Base-by-base conservation (phyloP, 1,139 yeast genomes). In the Zygotorulaspora mrakii region DNA sequence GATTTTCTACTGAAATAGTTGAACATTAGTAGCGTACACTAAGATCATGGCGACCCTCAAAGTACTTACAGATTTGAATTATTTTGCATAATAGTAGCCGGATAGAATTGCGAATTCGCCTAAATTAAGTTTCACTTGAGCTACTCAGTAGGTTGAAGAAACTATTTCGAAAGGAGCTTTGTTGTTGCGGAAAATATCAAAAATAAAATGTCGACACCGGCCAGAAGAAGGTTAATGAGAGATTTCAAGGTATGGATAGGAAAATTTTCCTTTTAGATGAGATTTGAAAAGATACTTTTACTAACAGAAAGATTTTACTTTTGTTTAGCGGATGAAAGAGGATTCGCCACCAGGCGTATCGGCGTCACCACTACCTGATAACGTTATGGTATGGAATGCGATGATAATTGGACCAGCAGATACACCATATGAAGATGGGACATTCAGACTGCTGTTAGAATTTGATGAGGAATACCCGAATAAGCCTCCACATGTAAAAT, bases 321-420 rank as follows among this genome's bases (percentile, higher is more conserved):
- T 22, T 13, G 17, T 21, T 20, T 43, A 80, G 82, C 82, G 98
- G 53, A 89, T 91, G 83, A 96, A 91, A 66, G 94, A 84, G 68
- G 98, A 91, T 65, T 94, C 98, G 5, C 96, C 98, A 13, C 89
- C 94, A 31, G 98, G 98, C 13, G 96, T 91, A 6, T 86, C 96
- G 8, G 98, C 98, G 1, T 86, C 96, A 7, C 98, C 98, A 7
- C 75, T 89, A 36, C 91, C 97, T 9, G 98, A 91, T 61, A 91
- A 91, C 57, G 97, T 91, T 41, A 88, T 91, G 96, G 77, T 85
- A 37, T 91, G 98, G 94, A 91, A 94, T 63, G 99, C 97, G 0
- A 95, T 91, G 46, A 91, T 91, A 46, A 89, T 91, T 46, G 99
- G 99, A 0, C 99, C 99, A 1, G 81, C 91, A 23, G 97, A 89